Percentiles rank a stretch among this genome's conserved stretches.
These are phyloP conservation scores for Mycena epipterygia DNA, from an alignment of 768 basidiomycete species.

Conservation along the genomic window DNA sequence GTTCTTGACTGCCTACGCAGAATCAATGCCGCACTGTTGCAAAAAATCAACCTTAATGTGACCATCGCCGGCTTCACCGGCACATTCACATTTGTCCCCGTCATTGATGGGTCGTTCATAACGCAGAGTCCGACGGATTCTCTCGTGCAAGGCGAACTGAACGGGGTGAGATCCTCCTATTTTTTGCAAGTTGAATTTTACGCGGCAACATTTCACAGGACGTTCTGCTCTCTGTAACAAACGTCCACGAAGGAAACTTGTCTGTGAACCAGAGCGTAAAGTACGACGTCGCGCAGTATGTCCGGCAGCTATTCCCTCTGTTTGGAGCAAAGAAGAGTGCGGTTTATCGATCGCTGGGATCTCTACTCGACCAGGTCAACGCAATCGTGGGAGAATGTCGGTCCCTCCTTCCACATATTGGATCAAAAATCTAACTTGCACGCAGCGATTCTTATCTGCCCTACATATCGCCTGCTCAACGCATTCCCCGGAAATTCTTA, in stretches of 20 bases:
- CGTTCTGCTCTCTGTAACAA: constrained; percentile 33
- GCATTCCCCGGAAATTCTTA: constrained; percentile 4
- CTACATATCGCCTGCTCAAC: constrained; percentile 36
- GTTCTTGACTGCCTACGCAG: constrained; percentile 10
- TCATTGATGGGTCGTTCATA: constrained; percentile 49
- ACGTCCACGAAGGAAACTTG: no score
- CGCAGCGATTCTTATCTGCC: constrained; percentile 42
- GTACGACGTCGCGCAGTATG: constrained; percentile 34
- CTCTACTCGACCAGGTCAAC: constrained; percentile 34
- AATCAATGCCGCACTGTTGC: constrained; percentile 23
- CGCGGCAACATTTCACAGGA: no score
- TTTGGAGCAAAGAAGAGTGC: background rate
- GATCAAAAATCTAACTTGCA: no score
- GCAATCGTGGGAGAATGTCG: constrained; percentile 42
- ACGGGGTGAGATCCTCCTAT: constrained; percentile 45
- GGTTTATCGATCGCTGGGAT: constrained; percentile 31
- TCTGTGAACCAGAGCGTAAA: constrained; percentile 29
- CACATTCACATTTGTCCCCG: constrained; percentile 41
- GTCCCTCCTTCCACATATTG: background rate
- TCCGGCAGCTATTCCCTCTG: constrained; percentile 38
- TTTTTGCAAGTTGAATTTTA: no score
- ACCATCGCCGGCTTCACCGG: constrained; percentile 37
- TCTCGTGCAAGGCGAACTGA: constrained; percentile 40
- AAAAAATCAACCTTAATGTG: constrained; percentile 35
- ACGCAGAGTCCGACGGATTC: constrained; percentile 44